Conservation (phyloP, 768 basidiomycete species). For the Termitomyces sp. region DNA sequence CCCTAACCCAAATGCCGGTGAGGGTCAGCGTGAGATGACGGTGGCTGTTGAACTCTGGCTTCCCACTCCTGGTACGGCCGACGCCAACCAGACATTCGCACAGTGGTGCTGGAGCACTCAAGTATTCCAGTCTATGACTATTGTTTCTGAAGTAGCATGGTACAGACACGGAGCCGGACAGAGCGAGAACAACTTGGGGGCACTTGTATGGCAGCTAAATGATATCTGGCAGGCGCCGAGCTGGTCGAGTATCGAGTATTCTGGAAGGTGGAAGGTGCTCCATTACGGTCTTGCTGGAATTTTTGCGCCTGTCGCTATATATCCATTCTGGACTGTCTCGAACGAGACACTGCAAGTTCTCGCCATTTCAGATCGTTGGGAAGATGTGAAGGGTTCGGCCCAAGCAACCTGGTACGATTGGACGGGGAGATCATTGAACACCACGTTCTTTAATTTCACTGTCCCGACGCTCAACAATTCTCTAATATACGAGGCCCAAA, state of each 20-base stretch:
- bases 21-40: slow-evolving; percentile 52
- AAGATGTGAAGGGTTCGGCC: slow-evolving; percentile 37
- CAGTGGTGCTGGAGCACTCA: slow-evolving; percentile 65
- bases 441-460: slow-evolving; percentile 32
- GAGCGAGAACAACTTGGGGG: slow-evolving; percentile 55
- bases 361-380: slow-evolving; percentile 49
- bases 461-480: slow-evolving; percentile 49
- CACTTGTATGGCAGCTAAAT: slow-evolving; percentile 55
- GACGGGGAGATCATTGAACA: slow-evolving; percentile 35
- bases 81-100: slow-evolving; percentile 53
- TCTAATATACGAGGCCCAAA: slow-evolving; percentile 32
- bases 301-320: slow-evolving; percentile 44
- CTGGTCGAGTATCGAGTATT: slow-evolving; percentile 53
- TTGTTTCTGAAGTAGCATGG: slow-evolving; percentile 54
- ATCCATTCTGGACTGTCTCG: slow-evolving; percentile 51
- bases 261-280: slow-evolving; percentile 56
- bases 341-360: slow-evolving; percentile 43
- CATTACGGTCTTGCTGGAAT: slow-evolving; percentile 43
- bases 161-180: slow-evolving; percentile 56
- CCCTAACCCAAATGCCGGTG: slow-evolving; percentile 50
- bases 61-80: slow-evolving; percentile 41
- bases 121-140: slow-evolving; percentile 54
- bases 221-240: slow-evolving; percentile 58
- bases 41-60: slow-evolving; percentile 49
- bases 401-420: slow-evolving; percentile 58